phyloP scores from a whole-genome alignment of 345 rosid species.

The Euphorbia tirucalli region DNA sequence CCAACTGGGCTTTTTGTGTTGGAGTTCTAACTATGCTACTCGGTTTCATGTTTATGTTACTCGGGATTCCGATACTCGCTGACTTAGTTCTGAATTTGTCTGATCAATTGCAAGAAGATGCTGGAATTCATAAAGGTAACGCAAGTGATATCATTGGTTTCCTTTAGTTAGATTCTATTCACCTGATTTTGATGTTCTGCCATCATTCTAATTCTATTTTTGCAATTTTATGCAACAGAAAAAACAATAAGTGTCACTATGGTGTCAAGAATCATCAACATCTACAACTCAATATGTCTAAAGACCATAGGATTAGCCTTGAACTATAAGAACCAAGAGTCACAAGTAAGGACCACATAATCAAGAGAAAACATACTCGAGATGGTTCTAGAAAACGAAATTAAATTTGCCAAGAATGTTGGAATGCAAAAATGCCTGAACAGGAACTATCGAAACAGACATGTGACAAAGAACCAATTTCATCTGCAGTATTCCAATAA shows the following conservation, averaged over 20 bases:
- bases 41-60: constrained; percentile 25
- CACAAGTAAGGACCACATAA: background rate
- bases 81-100: constrained; percentile 34
- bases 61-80: constrained; percentile 34
- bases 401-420: background rate
- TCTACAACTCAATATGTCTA: background rate
- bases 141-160: background rate
- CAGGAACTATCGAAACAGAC: background rate
- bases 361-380: background rate
- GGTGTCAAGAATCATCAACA: background rate
- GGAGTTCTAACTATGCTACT: constrained; percentile 29
- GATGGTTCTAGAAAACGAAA: background rate
- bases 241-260: background rate
- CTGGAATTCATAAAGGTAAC: constrained; percentile 23
- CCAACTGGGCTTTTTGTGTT: constrained; percentile 26
- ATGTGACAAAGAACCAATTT: background rate
- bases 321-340: background rate
- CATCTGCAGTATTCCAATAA: background rate
- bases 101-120: constrained; percentile 27
- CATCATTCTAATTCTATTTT: background rate
- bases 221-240: background rate
- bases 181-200: background rate
- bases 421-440: background rate
- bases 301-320: background rate
- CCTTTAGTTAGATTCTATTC: background rate